Base-by-base conservation (phyloP, 306 rosid genomes). In the Vigna angularis region DNA sequence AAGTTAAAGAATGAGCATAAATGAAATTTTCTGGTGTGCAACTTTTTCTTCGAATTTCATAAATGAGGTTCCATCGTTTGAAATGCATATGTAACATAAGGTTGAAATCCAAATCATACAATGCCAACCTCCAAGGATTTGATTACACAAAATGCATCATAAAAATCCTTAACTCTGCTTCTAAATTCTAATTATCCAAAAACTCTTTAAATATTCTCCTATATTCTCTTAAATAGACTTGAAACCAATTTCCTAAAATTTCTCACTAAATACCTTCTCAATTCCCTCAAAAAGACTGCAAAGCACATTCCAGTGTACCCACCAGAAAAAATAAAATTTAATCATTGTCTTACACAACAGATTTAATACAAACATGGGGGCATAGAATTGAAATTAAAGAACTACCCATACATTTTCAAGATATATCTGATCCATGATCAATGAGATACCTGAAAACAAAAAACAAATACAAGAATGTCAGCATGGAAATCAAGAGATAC, bases 371-470 rank as follows among this genome's bases (percentile, higher is more conserved):
- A 1, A 44, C 12, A 51, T 63, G 52, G n/a, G n/a, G 68, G 61
- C 52, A 42, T 24, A 28, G 36, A 45, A 42, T 63, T 51, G 65
- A 17, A 4, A 55, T 22, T n/a, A 30, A 13, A 53, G 12, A 73
- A 52, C 5, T 45, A 59, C 34, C 14, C 7, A 81, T 48, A 20
- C 38, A 40, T 24, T 69, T 66, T 47, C 6, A 63, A 47, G 36
- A 67, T 67, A 24, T 79, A 94, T 97, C 93, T 95, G 97, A 71
- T 95, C 98, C 91, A 88, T 85, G 74, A 83, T 66, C 82, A 94
- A 84, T 24, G 97, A 85, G 86, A 92, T 92, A 48, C 98, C 97
- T 92, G 90, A 85, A 85, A 89, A 81, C 62, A 81, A 70, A 36
- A 85, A 89, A 81, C 62, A 81, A 70, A 36, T 11, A 61, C 16